Evolutionary conservation across 1,284 basidiomycete genomes (phyloP), one percentile per base, ranked within the genome.

Genomic region (Sporisorium graminicola): DNA sequence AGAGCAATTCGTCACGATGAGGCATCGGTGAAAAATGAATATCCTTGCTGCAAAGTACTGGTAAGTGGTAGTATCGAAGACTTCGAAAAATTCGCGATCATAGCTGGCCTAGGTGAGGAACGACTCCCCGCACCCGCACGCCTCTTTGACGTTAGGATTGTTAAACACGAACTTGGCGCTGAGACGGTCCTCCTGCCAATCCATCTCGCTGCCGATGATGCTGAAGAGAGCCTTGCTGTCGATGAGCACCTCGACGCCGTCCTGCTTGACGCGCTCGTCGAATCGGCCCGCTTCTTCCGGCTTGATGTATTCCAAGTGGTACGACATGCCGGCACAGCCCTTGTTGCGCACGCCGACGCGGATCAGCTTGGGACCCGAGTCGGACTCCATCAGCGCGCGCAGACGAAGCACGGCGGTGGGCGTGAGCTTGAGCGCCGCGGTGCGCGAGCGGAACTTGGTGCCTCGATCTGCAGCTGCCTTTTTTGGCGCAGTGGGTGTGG

Each of bases 151-250:
- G 58, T 87, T 87, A 1, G 87, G 87, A 67, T 87, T 97, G 87
- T 93, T 92, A 87, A 98, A 97, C 27, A 93, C 91, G 81, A 98
- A 97, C 87, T 93, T 94, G 60, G 94, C 91, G 26, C 68, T 72
- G 44, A 77, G 64, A 24, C 61, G 73, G 52, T 82, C 77, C 88
- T 99, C 97, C 74, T 92, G 90, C 97, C 97, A 99, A 85, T 97
- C 95, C 97, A 99, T 99, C 88, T 93, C 92, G 85, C 94, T 95
- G 46, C 97, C 97, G 77, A 99, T 98, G 83, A 99, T 97, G 71
- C 93, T 95, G 87, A 99, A 99, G 74, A 99, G 88, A 26, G 97
- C 97, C 87, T 97, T 98, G 86, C 92, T 93, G 87, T 99, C 97
- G 85, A 99, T 95, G 70, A 99, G 88, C 44, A 99, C 96, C 81